A percentile compares a stretch with the other conserved stretches of the same genome.
These are phyloP conservation scores for Amauroascus niger DNA, from an alignment of 2,329 filamentous ascomycete genomes.

Conservation along the genomic window DNA sequence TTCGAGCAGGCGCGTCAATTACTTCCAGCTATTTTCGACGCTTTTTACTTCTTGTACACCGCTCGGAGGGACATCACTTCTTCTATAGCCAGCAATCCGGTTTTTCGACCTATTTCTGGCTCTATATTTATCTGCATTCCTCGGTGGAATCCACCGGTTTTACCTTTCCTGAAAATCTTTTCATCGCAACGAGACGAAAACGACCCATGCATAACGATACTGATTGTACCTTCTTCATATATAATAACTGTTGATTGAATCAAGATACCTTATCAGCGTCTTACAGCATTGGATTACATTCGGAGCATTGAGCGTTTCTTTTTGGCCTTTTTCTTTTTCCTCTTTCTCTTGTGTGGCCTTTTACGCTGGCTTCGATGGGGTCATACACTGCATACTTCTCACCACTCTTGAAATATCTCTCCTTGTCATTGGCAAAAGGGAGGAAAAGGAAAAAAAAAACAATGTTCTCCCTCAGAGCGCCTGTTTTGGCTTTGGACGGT, in stretches of 20 bases:
- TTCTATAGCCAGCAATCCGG: neutral
- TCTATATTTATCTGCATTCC: neutral
- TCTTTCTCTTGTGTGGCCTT: neutral
- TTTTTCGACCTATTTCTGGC: neutral
- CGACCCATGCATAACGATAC: neutral
- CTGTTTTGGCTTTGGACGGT: neutral
- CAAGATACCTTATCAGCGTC: slow-evolving; percentile 2
- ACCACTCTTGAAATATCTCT: slow-evolving; percentile 1
- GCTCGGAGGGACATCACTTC: neutral
- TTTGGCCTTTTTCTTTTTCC: neutral
- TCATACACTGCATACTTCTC: neutral
- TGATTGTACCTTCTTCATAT: neutral
- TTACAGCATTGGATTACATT: neutral
- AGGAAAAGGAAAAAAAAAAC: neutral
- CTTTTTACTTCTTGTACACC: neutral
- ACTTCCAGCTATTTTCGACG: neutral
- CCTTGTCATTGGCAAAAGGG: too few species aligned
- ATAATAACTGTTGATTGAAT: neutral
- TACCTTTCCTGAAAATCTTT: neutral
- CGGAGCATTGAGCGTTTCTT: neutral
- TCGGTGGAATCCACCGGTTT: neutral
- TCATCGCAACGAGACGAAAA: neutral
- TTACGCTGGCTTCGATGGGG: neutral
- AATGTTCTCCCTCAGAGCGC: neutral
- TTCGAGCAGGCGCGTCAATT: neutral